Evolutionary conservation across 2,329 filamentous ascomycete species (phyloP), one percentile per base, ranked within the genome.

Genomic region (Aspergillus tubingensis): DNA sequence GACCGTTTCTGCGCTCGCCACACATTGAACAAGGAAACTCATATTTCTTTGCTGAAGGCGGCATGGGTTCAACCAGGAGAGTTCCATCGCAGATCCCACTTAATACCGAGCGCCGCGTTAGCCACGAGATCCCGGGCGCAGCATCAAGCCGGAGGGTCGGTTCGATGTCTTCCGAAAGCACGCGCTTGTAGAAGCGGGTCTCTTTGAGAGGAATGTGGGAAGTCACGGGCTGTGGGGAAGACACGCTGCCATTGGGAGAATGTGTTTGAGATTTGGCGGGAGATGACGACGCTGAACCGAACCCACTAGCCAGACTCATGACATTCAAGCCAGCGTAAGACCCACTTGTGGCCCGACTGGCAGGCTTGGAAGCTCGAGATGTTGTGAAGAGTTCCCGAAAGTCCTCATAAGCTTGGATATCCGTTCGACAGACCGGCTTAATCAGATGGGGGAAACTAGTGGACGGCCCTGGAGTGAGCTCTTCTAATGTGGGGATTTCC

Each of bases 101-200:
- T 39, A 96, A 77, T 5, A 98, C 92, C 5, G 89, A 91, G 59
- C 95, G 88, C 49, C 94, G 89, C 52, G 91, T 92, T 50, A 99
- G 84, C 92, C 95, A 99, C 0, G 92, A 97, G 27, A 99, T 85
- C 0, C 93, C 91, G 0, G 95, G 95, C 0, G 95, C 93, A 2
- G 87, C 85, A 74, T 99, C 95, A 3, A 99, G 85, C 44, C 95
- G 88, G 8, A 99, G 80, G 0, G 95, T 96, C 0, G 95, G 95
- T 73, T 99, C 95, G 59, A 99, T 91, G 71, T 99, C 95, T 75
- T 99, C 95, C 19, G 86, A 84, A 25, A 98, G 77, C 5, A 88
- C 88, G 50, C 95, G 88, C 79, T 98, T 98, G 80, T 94, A 99
- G 73, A 98, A 99, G 65, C 90, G 91, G 27, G 90, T 91, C 59